Conservation (phyloP, 2,329 filamentous ascomycete genomes). For the Aaosphaeria pasadenensis region DNA sequence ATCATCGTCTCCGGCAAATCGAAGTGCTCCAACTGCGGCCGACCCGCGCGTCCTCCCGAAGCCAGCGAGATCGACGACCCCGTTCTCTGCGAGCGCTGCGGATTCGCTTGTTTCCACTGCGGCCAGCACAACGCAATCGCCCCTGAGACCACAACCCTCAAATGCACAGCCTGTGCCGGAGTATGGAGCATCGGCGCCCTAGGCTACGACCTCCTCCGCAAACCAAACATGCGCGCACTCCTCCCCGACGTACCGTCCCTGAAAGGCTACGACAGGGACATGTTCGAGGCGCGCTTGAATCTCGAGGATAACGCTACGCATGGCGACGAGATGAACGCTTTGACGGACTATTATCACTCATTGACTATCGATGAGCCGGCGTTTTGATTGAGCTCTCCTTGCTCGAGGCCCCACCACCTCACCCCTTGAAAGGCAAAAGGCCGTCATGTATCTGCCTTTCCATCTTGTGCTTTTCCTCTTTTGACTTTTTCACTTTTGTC, state of each 20-base stretch:
- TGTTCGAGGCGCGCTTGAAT: conserved; percentile 7
- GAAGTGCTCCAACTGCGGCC: conserved; percentile 33
- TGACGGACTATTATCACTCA: conserved; percentile 30
- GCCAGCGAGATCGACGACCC: neutral
- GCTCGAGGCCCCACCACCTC: too few relatives aligned
- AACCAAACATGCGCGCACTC: conserved; percentile 5
- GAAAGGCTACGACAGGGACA: neutral
- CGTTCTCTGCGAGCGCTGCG: conserved; percentile 40
- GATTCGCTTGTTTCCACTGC: conserved; percentile 43
- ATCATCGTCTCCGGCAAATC: conserved; percentile 21
- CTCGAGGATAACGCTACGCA: conserved; percentile 14
- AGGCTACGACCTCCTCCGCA: conserved; percentile 34
- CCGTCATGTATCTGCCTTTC: too few relatives aligned
- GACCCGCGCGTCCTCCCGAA: conserved; percentile 24
- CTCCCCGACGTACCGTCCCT: neutral
- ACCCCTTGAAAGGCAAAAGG: too few relatives aligned
- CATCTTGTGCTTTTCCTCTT: too few relatives aligned
- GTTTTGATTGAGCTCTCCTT: conserved; percentile 1
- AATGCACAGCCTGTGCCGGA: conserved; percentile 29
- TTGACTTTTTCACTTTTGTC: too few relatives aligned
- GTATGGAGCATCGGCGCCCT: conserved; percentile 38
- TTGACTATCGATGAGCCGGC: conserved; percentile 22
- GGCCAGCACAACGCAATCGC: conserved; percentile 16
- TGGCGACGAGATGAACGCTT: conserved; percentile 34
- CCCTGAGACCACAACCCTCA: conserved; percentile 12